Base-by-base conservation (phyloP, 1,284 basidiomycete species). In the Trichosporon ovoides region DNA sequence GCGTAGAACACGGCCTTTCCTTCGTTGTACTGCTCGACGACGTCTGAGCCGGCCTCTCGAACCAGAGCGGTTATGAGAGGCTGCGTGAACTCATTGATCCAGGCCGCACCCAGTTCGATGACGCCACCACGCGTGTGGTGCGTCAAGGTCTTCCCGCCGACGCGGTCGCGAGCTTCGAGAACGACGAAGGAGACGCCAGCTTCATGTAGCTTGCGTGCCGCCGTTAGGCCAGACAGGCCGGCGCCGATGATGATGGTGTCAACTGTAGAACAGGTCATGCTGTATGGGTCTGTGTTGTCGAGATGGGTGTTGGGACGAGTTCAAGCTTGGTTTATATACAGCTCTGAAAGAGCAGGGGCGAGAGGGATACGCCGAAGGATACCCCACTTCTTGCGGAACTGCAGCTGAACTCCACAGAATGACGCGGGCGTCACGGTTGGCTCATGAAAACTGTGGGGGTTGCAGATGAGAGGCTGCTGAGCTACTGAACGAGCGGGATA, bases 201-300 rank as follows among this genome's bases (percentile, higher is more conserved):
- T 4, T 57, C 48, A 51, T 56, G 54, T 16, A 62, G 54, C 38
- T 38, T 50, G 37, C 60, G 54, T 5, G 60, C 60, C 9, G 60
- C 60, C 5, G 38, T 24, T 4, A 59, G 52, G 16, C 60, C 60
- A 2, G 60, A 53, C 12, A 58, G 60, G 34, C 60, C 60, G 7
- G 60, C 60, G 6, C 60, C 60, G 52, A 62, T 36, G 22, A 62
- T 40, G 55, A 62, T 56, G 14, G 57, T 52, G 43, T 62, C 60
- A 11, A 50, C 19, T 3, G 37, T 53, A 22, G 18, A n/a, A 16
- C 36, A 38, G 6, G 18, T 20, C 19, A 9, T 13, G 18, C 5
- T 19, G 7, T 24, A 7, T n/a, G n/a, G n/a, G n/a, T n/a, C n/a
- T n/a, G n/a, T n/a, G n/a, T n/a, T n/a, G 3, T 24, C 2, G n/a